Conservation (phyloP, 768 basidiomycete species). For the Suillus subluteus region DNA sequence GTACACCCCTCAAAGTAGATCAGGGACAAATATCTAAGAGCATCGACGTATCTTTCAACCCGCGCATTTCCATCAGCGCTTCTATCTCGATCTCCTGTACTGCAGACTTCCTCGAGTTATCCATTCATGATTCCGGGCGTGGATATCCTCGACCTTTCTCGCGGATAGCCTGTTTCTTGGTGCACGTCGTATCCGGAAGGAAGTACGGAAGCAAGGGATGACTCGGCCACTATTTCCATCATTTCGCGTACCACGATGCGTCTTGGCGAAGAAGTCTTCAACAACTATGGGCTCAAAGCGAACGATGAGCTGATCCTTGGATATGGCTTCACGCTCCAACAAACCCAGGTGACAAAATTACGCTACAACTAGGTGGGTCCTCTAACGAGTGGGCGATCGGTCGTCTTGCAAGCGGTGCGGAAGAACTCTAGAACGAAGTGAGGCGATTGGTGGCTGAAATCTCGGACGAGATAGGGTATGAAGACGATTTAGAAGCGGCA, state of each 20-base stretch:
- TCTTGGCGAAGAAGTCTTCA: constrained; percentile 67
- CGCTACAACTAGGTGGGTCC: constrained; percentile 73
- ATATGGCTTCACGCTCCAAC: constrained; percentile 82
- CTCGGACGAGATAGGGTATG: constrained; percentile 41
- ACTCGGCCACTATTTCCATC: constrained; percentile 57
- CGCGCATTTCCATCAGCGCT: constrained; percentile 89
- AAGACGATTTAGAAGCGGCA: constrained; percentile 63
- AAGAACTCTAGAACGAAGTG: constrained; percentile 65
- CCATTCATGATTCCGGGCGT: no score
- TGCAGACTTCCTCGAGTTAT: constrained; percentile 54
- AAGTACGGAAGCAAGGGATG: constrained; percentile 32
- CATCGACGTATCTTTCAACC: constrained; percentile 81
- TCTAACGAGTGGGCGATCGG: constrained; percentile 51
- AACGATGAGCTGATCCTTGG: constrained; percentile 90
- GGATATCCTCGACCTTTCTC: no score
- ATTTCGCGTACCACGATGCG: constrained; percentile 50
- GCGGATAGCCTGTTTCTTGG: no score
- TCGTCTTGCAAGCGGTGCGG: constrained; percentile 54
- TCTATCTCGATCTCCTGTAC: constrained; percentile 58
- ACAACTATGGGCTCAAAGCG: constrained; percentile 92
- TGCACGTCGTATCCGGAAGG: constrained; percentile 48
- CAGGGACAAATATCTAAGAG: constrained; percentile 74
- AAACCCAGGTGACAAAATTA: constrained; percentile 85
- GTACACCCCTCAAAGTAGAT: background rate
- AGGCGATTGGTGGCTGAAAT: constrained; percentile 31